These are phyloP conservation scores for Rhodotorula sp. DNA, from an alignment of 1,284 basidiomycete species.

Conservation along the genomic window DNA sequence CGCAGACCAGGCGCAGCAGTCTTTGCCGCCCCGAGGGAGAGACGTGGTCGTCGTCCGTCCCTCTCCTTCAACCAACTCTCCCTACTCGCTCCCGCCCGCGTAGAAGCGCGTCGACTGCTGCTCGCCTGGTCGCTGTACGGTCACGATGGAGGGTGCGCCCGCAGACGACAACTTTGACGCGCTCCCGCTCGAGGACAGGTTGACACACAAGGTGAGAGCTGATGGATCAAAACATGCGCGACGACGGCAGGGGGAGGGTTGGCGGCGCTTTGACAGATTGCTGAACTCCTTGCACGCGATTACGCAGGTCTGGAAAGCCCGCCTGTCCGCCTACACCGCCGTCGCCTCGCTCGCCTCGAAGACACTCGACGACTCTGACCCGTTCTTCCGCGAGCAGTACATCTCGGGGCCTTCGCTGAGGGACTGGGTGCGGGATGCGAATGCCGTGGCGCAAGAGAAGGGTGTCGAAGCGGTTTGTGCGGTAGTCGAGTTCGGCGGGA, in stretches of 20 bases:
- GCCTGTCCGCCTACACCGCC: conserved; percentile 86
- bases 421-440: conserved; percentile 85
- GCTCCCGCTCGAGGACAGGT: conserved; percentile 76
- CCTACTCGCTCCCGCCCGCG: neutral
- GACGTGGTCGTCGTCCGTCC: neutral
- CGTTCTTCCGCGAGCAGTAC: conserved; percentile 81
- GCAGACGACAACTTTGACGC: conserved; percentile 92
- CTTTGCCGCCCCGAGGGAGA: neutral
- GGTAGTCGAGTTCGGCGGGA: conserved; percentile 87
- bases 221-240: no score
- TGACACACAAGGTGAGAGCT: conserved; percentile 68
- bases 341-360: conserved; percentile 81
- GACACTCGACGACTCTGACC: conserved; percentile 87
- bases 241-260: no score
- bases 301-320: conserved; percentile 87
- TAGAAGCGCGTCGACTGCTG: neutral
- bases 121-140: neutral
- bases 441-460: conserved; percentile 98
- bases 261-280: no score
- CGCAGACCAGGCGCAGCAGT: no score
- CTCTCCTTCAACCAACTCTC: neutral
- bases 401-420: conserved; percentile 71
- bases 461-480: conserved; percentile 81
- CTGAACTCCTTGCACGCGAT: no score
- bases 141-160: conserved; percentile 55